Conservation (phyloP, 208 protist species). For the Leishmania turanica region DNA sequence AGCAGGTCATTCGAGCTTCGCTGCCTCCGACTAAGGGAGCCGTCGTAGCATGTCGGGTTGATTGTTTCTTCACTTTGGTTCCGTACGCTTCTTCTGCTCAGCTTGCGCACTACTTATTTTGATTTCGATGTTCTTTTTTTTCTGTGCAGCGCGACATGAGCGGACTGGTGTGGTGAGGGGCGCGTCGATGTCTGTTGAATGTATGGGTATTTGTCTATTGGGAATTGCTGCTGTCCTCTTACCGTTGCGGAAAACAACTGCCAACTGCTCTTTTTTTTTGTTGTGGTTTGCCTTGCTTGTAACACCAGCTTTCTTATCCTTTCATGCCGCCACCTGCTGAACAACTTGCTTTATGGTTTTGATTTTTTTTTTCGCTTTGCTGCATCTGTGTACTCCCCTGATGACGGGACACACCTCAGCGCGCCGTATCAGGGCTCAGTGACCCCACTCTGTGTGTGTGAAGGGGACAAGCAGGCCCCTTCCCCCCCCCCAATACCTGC, state of each 20-base stretch:
- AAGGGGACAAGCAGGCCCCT: background rate
- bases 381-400: background rate
- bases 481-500: background rate
- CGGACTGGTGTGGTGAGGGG: background rate
- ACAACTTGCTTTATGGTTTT: background rate
- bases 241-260: background rate
- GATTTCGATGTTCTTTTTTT: background rate
- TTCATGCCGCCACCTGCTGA: background rate
- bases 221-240: background rate
- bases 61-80: constrained; percentile 2
- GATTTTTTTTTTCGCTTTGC: background rate
- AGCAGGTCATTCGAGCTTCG: background rate
- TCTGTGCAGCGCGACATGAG: background rate
- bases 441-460: background rate
- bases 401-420: background rate
- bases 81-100: background rate
- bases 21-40: background rate
- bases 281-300: background rate
- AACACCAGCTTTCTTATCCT: background rate
- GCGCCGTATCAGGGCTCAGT: background rate
- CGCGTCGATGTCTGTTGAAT: background rate
- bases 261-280: constrained; percentile 23
- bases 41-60: background rate
- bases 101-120: background rate
- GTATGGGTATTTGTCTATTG: background rate